Percentiles rank a stretch among this genome's conserved stretches.
Conservation (phyloP, 345 rosid genomes). For the Jatropha curcas region DNA sequence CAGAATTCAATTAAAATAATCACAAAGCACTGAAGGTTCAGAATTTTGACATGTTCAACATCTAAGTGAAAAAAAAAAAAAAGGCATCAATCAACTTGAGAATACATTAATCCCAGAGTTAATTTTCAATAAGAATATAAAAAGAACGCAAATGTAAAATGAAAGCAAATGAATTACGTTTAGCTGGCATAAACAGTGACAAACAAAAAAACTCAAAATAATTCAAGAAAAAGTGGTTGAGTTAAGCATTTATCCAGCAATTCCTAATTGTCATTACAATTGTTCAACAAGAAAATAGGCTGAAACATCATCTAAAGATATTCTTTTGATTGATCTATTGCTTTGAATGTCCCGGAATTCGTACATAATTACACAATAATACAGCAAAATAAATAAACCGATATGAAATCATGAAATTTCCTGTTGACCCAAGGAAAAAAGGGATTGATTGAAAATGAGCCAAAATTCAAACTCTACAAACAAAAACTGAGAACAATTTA, state of each 20-base stretch:
- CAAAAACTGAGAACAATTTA: too few species aligned
- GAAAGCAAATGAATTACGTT: not conserved
- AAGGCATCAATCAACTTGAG: not conserved
- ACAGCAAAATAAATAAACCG: not conserved
- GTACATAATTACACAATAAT: not conserved
- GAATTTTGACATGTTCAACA: not conserved
- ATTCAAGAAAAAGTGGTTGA: not conserved
- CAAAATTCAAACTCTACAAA: too few species aligned
- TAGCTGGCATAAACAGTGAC: not conserved
- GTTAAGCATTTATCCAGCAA: not conserved
- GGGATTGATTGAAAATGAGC: not conserved
- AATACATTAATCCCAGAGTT: not conserved
- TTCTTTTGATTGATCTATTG: too few species aligned
- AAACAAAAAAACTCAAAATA: not conserved
- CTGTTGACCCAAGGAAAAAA: not conserved
- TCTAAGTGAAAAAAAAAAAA: not conserved
- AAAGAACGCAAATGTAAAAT: not conserved
- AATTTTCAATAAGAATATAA: not conserved
- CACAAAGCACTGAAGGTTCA: not conserved
- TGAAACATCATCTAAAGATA: not conserved
- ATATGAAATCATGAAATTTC: not conserved
- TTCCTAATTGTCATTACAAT: not conserved
- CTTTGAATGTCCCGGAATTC: not conserved
- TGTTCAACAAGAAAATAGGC: not conserved
- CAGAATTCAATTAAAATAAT: not conserved